Conservation (phyloP, 768 basidiomycete species). For the Tricholoma bakamatsutake region DNA sequence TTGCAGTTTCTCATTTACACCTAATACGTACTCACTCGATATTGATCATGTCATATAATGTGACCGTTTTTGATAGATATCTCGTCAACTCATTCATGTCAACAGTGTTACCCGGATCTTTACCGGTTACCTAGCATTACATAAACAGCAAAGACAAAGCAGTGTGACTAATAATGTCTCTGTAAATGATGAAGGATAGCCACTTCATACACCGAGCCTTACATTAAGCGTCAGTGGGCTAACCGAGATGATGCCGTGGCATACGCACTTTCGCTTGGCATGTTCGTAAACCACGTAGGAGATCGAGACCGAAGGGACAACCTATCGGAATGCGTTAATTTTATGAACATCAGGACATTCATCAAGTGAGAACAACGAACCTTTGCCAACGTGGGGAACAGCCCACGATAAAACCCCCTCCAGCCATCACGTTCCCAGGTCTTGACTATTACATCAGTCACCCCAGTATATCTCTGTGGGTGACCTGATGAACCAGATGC, state of each 20-base stretch:
- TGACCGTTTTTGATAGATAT: slow-evolving; percentile 7
- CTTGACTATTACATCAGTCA: slow-evolving; percentile 74
- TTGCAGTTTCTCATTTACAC: slow-evolving; percentile 1
- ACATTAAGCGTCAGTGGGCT: slow-evolving; percentile 10
- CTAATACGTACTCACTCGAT: slow-evolving; percentile 12
- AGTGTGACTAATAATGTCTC: slow-evolving; percentile 7
- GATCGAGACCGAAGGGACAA: slow-evolving; percentile 94
- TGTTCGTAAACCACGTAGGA: slow-evolving; percentile 94
- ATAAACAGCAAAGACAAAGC: slow-evolving; percentile 3
- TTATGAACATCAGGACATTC: neutral
- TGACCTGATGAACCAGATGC: slow-evolving; percentile 96
- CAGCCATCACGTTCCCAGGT: slow-evolving; percentile 86
- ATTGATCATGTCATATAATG: slow-evolving; percentile 19
- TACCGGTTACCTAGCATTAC: neutral
- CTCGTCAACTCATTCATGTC: slow-evolving; percentile 6
- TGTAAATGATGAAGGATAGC: slow-evolving; percentile 4
- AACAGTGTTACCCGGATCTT: too few relatives aligned
- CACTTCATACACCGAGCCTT: slow-evolving; percentile 58
- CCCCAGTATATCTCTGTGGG: slow-evolving; percentile 86
- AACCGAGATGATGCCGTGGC: slow-evolving; percentile 1
- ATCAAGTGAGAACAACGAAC: slow-evolving; percentile 27
- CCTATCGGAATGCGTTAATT: slow-evolving; percentile 36
- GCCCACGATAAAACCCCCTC: slow-evolving; percentile 90
- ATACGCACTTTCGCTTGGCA: slow-evolving; percentile 66
- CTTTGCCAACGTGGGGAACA: slow-evolving; percentile 92